Conservation (phyloP, 345 rosid species). For the Reutealis trisperma region DNA sequence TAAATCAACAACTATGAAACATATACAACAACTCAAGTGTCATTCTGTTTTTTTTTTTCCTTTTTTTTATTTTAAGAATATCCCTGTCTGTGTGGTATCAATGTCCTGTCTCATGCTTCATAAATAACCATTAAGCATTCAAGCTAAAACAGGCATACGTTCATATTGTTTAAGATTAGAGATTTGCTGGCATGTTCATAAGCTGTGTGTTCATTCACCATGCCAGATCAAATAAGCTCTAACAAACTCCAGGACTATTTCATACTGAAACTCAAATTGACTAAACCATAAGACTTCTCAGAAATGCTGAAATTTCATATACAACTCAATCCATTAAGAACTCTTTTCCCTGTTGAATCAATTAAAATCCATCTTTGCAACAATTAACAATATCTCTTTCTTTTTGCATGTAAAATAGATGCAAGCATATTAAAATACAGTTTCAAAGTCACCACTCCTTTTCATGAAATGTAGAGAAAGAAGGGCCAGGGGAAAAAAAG, state of each 20-base stretch:
- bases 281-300: not conserved
- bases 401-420: not conserved
- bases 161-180: not conserved
- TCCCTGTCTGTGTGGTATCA: not conserved
- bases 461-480: constrained; percentile 28
- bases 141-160: not conserved
- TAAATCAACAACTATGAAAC: not conserved
- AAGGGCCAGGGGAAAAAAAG: constrained; percentile 20
- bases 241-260: too few species aligned
- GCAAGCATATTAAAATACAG: constrained; percentile 24
- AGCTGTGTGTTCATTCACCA: not conserved
- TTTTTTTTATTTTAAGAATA: not conserved
- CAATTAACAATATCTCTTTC: constrained; percentile 2
- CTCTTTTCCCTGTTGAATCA: not conserved
- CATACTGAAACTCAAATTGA: too few species aligned
- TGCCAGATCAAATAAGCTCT: too few species aligned
- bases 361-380: not conserved
- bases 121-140: too few species aligned
- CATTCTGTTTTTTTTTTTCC: too few species aligned
- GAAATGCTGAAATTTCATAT: not conserved
- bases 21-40: too few species aligned
- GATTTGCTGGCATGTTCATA: not conserved
- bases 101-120: too few species aligned
- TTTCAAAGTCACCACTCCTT: constrained; percentile 26
- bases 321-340: not conserved